A percentile compares a stretch with the other conserved stretches of the same genome.
Evolutionary conservation across 2,329 filamentous ascomycete species (phyloP).

Genomic region (Claviceps quebecensis): DNA sequence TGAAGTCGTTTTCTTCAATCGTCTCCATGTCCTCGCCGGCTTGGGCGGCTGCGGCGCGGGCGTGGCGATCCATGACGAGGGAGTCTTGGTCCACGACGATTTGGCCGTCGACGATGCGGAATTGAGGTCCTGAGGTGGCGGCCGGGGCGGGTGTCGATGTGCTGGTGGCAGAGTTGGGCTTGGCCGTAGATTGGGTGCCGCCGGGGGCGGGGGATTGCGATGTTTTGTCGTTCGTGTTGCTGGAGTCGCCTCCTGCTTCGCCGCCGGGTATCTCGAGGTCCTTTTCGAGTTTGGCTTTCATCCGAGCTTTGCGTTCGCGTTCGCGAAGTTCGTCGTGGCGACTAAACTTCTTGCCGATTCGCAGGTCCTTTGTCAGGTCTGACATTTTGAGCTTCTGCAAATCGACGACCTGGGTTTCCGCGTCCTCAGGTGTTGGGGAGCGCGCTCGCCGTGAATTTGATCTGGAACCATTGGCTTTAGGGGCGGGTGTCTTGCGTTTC

Average conservation of each 20-base stretch:
- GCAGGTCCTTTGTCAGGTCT: constrained; percentile 55
- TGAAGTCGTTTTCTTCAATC: constrained; percentile 68
- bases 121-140: constrained; percentile 32
- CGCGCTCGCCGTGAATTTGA: constrained; percentile 24
- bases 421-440: constrained; percentile 46
- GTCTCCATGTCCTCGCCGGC: constrained; percentile 41
- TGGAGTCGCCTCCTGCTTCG: constrained; percentile 8
- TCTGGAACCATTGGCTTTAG: constrained; percentile 11
- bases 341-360: constrained; percentile 61
- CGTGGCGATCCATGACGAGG: constrained; percentile 54
- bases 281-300: constrained; percentile 18
- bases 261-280: constrained; percentile 12
- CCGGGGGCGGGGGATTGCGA: constrained; percentile 8
- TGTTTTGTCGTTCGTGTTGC: constrained; percentile 3
- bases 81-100: constrained; percentile 59
- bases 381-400: constrained; percentile 54
- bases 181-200: constrained; percentile 1
- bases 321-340: constrained; percentile 59
- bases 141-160: constrained; percentile 8
- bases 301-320: constrained; percentile 39
- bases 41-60: constrained; percentile 38
- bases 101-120: constrained; percentile 56
- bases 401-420: constrained; percentile 50
- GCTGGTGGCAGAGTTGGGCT: constrained; percentile 6
- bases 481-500: constrained; percentile 15